These are phyloP conservation scores for Cryptococcus hybrid DNA, from an alignment of 1,284 basidiomycete species.

Conservation along the genomic window DNA sequence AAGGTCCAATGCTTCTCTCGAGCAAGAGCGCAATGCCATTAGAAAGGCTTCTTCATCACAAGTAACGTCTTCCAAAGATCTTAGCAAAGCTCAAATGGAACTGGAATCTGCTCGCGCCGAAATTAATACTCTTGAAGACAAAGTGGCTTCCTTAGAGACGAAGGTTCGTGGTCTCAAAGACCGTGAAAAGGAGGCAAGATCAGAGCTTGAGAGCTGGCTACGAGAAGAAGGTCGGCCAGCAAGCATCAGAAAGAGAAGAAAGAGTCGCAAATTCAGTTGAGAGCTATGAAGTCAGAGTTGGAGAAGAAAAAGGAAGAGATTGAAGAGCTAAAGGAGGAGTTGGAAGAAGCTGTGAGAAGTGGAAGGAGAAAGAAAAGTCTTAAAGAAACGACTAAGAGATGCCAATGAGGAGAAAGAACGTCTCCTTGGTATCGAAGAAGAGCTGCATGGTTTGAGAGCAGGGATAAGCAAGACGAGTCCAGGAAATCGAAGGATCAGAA, in stretches of 20 bases:
- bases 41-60: constrained; percentile 12
- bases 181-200: constrained; percentile 24
- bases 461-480: constrained; percentile 8
- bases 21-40: constrained; percentile 26
- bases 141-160: constrained; percentile 24
- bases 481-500: constrained; percentile 11
- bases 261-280: constrained; percentile 29
- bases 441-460: constrained; percentile 26
- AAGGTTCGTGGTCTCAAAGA: constrained; percentile 24
- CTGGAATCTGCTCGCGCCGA: constrained; percentile 12
- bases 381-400: constrained; percentile 23
- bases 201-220: constrained; percentile 31
- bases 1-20: constrained; percentile 24
- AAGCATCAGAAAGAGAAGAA: constrained; percentile 29
- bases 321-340: constrained; percentile 31
- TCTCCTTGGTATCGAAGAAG: constrained; percentile 31
- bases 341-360: constrained; percentile 7
- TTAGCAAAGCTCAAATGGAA: constrained; percentile 8
- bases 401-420: constrained; percentile 25
- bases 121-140: constrained; percentile 17
- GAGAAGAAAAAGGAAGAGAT: constrained; percentile 24
- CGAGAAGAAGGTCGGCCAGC: constrained; percentile 15
- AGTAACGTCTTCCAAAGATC: constrained; percentile 8
- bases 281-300: constrained; percentile 27
- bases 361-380: constrained; percentile 28